Percentiles rank a stretch among this genome's conserved stretches.
phyloP scores from a whole-genome alignment of 805 yeast genomes.

The Starmerella kuoi region DNA sequence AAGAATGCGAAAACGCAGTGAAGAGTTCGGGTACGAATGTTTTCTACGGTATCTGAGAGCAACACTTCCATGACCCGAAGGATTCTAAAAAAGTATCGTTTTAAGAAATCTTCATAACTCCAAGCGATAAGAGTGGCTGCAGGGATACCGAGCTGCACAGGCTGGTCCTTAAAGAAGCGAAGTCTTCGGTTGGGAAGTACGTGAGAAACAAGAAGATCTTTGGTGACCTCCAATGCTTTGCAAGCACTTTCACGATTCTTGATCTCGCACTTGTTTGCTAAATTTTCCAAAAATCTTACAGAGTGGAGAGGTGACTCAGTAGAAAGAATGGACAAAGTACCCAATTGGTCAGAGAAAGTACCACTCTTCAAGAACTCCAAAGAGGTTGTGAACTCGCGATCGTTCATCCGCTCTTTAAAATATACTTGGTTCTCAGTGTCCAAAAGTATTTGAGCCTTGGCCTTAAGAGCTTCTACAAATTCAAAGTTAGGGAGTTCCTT shows the following conservation, averaged over 20 bases:
- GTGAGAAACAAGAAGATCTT: slow-evolving; percentile 77
- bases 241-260: slow-evolving; percentile 88
- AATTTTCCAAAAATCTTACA: slow-evolving; percentile 65
- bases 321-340: slow-evolving; percentile 80
- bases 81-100: slow-evolving; percentile 60
- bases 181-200: slow-evolving; percentile 75
- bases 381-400: slow-evolving; percentile 71
- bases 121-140: slow-evolving; percentile 54
- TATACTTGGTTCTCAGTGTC: slow-evolving; percentile 62
- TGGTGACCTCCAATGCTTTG: slow-evolving; percentile 78
- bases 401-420: slow-evolving; percentile 57
- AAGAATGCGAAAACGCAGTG: slow-evolving; percentile 68
- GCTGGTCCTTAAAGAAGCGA: slow-evolving; percentile 65
- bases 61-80: slow-evolving; percentile 65
- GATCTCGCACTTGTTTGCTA: slow-evolving; percentile 69
- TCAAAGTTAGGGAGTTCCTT: slow-evolving; percentile 26
- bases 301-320: slow-evolving; percentile 95
- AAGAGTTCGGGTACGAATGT: slow-evolving; percentile 68
- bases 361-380: slow-evolving; percentile 73
- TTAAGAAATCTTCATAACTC: slow-evolving; percentile 83
- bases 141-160: slow-evolving; percentile 36
- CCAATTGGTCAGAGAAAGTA: slow-evolving; percentile 88
- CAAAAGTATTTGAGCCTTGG: slow-evolving; percentile 53
- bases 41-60: slow-evolving; percentile 83
- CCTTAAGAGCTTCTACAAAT: slow-evolving; percentile 48